Evolutionary conservation across 1,284 basidiomycete species (phyloP).

Genomic region (Ustilago cynodontis): DNA sequence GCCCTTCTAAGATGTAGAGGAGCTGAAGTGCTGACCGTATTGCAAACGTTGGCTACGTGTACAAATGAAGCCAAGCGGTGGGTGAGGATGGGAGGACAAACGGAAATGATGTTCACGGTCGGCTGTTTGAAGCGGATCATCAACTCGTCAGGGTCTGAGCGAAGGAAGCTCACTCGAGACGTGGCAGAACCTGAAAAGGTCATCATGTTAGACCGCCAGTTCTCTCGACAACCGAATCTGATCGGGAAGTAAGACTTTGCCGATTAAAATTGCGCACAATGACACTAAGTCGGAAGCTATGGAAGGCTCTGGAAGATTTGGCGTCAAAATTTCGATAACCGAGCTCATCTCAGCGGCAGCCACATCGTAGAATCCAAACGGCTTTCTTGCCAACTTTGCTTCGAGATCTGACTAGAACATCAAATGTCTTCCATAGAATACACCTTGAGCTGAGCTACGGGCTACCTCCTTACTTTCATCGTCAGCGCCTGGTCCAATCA

Average conservation of each 20-base stretch:
- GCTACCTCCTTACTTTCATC: not conserved
- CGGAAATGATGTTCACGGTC: not conserved
- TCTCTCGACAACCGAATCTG: too few species aligned
- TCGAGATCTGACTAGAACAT: slow-evolving; percentile 2
- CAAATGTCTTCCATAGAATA: not conserved
- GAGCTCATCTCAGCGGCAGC: slow-evolving; percentile 1
- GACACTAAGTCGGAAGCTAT: not conserved
- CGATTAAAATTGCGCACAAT: not conserved
- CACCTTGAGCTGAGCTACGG: not conserved
- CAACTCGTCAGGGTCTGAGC: not conserved
- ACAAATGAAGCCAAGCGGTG: not conserved
- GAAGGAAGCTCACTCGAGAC: not conserved
- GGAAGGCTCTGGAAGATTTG: not conserved
- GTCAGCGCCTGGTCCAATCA: not conserved
- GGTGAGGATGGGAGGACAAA: not conserved
- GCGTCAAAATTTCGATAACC: not conserved
- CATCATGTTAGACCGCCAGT: too few species aligned
- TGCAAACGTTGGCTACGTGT: slow-evolving; percentile 3
- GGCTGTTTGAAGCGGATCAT: not conserved
- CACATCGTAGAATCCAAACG: not conserved
- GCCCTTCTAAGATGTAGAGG: not conserved
- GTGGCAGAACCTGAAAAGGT: too few species aligned
- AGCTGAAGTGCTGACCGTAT: not conserved
- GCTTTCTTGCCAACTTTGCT: not conserved
- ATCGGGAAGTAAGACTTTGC: too few species aligned